A percentile compares a stretch with the other conserved stretches of the same genome.
phyloP scores from a whole-genome alignment of 2,329 filamentous ascomycete species.

The Penicillium paneum region DNA sequence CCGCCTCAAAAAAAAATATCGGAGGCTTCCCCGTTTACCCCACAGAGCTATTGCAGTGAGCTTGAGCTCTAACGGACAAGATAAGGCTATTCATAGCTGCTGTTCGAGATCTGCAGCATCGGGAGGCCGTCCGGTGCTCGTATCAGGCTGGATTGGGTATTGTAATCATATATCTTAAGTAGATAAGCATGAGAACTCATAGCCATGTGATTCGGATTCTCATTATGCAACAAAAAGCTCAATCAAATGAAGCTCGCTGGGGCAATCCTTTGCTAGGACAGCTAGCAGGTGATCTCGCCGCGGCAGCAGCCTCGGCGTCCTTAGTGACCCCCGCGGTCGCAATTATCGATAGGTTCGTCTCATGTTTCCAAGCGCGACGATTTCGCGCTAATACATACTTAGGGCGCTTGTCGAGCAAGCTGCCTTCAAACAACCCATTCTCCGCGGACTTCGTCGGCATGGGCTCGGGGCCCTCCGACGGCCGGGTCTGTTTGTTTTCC shows the following conservation, averaged over 20 bases:
- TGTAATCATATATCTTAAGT: not conserved
- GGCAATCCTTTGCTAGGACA: slow-evolving; percentile 6
- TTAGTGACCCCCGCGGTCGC: slow-evolving; percentile 27
- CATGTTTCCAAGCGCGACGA: not conserved
- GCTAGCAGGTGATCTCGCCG: slow-evolving; percentile 25
- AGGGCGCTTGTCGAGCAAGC: slow-evolving; percentile 29
- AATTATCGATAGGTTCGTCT: slow-evolving; percentile 28
- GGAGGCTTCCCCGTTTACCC: slow-evolving; percentile 7
- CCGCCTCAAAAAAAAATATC: not conserved
- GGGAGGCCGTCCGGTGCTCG: slow-evolving; percentile 1
- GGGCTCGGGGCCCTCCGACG: slow-evolving; percentile 19
- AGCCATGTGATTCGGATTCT: not conserved
- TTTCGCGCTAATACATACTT: not conserved
- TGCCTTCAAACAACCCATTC: slow-evolving; percentile 20
- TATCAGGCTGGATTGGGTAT: not conserved
- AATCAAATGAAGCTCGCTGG: slow-evolving; percentile 7
- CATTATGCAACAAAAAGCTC: slow-evolving; percentile 14
- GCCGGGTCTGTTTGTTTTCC: slow-evolving; percentile 31
- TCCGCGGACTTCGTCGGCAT: slow-evolving; percentile 22
- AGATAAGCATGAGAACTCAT: slow-evolving; percentile 6
- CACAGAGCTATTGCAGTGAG: not conserved
- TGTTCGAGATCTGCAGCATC: not conserved
- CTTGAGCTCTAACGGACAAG: not conserved
- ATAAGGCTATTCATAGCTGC: not conserved
- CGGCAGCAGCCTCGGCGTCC: slow-evolving; percentile 25